Evolutionary conservation across 352 stramenopile genomes (phyloP).

Genomic region (Globisporangium recalcitrans): DNA sequence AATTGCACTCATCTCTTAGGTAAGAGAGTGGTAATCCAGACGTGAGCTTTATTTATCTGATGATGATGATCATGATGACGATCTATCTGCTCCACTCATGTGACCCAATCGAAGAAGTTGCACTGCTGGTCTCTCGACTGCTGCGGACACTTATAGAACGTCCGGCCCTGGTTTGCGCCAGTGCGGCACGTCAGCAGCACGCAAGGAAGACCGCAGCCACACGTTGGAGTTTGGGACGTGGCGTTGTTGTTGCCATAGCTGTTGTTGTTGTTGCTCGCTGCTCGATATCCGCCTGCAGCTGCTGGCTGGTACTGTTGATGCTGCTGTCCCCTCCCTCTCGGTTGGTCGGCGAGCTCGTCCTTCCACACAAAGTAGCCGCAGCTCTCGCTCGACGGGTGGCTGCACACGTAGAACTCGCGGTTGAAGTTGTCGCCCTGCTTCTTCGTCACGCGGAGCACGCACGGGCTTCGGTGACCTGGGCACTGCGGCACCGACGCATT

Average conservation of each 20-base stretch:
- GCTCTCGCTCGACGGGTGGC: slow-evolving; percentile 60
- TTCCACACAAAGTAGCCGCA: slow-evolving; percentile 92
- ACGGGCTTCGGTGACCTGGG: slow-evolving; percentile 34
- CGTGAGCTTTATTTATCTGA: background rate
- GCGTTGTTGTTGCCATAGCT: background rate
- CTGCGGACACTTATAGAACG: slow-evolving; percentile 91
- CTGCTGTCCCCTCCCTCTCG: background rate
- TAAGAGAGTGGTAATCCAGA: background rate
- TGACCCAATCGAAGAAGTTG: slow-evolving; percentile 91
- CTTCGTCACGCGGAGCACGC: slow-evolving; percentile 38
- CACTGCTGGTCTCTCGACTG: slow-evolving; percentile 73
- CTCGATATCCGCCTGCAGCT: background rate
- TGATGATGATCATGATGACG: background rate
- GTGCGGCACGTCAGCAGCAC: slow-evolving; percentile 63
- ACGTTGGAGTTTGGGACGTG: slow-evolving; percentile 18
- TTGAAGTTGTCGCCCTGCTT: slow-evolving; percentile 78
- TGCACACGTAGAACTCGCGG: slow-evolving; percentile 92
- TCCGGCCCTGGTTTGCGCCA: slow-evolving; percentile 84
- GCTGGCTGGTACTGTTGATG: slow-evolving; percentile 1
- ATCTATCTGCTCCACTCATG: slow-evolving; percentile 17
- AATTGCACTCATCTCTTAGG: slow-evolving; percentile 11
- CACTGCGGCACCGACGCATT: slow-evolving; percentile 28
- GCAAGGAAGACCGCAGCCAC: slow-evolving; percentile 37
- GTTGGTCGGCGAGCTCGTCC: slow-evolving; percentile 48
- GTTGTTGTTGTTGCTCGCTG: background rate